These are phyloP conservation scores for Acanthamoeba sp. DNA, from an alignment of 208 protist genomes.

Conservation along the genomic window DNA sequence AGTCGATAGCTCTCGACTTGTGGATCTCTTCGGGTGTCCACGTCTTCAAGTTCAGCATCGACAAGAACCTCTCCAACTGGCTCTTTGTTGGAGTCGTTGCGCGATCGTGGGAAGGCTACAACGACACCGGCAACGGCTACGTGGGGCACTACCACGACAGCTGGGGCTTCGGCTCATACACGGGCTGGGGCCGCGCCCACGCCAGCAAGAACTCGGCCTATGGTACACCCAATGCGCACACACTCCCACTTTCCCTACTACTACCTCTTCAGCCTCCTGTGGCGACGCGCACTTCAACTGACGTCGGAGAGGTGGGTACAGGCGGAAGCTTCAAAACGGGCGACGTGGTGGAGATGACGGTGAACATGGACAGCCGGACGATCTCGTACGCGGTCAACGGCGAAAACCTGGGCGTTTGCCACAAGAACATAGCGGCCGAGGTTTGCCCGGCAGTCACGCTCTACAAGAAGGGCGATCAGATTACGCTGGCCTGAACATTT, in stretches of 20 bases:
- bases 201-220: constrained; percentile 28
- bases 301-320: neutral
- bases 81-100: constrained; percentile 23
- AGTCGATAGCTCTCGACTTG: neutral
- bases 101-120: constrained; percentile 21
- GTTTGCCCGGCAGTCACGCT: constrained; percentile 45
- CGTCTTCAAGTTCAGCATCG: constrained; percentile 14
- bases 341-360: constrained; percentile 20
- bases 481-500: neutral
- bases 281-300: neutral
- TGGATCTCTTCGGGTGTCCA: constrained; percentile 15
- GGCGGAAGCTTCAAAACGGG: constrained; percentile 21
- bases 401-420: constrained; percentile 33
- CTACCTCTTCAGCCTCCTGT: neutral
- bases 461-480: constrained; percentile 33
- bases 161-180: constrained; percentile 22
- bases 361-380: constrained; percentile 2
- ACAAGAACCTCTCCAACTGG: constrained; percentile 56
- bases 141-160: constrained; percentile 20
- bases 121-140: neutral
- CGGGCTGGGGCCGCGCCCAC: constrained; percentile 30
- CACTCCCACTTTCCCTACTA: too few relatives aligned
- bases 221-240: neutral
- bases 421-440: constrained; percentile 39
- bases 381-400: constrained; percentile 33